Conservation (phyloP, 495 filamentous ascomycete species). For the Neurospora tetraspora region DNA sequence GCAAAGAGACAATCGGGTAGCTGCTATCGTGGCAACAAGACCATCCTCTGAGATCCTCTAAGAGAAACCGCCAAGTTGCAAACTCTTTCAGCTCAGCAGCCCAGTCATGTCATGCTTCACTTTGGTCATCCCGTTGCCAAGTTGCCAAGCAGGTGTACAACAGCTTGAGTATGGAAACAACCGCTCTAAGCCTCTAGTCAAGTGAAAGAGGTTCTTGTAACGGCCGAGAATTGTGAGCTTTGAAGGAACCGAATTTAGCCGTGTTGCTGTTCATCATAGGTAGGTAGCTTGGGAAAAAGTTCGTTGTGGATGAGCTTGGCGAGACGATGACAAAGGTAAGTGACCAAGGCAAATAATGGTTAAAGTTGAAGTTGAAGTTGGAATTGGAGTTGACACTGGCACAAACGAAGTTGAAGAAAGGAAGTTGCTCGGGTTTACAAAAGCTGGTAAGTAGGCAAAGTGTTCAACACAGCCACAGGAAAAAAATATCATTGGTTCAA, state of each 20-base stretch:
- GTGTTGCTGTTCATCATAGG: neutral
- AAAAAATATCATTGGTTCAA: neutral
- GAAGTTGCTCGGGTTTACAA: neutral
- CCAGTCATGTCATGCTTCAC: neutral
- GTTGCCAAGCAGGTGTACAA: neutral
- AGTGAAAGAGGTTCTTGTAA: neutral
- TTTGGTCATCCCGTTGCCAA: neutral
- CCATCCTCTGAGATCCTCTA: neutral
- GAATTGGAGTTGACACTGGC: neutral
- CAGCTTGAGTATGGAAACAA: neutral
- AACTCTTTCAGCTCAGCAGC: neutral
- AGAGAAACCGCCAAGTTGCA: neutral
- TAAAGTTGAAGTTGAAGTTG: neutral
- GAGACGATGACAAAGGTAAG: neutral
- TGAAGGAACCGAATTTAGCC: neutral
- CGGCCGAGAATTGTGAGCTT: neutral
- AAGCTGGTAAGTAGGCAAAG: neutral
- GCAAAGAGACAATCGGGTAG: neutral
- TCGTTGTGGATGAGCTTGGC: neutral
- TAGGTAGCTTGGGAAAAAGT: neutral
- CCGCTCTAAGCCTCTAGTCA: neutral
- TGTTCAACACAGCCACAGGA: neutral
- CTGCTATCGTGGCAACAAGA: neutral
- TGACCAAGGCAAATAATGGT: neutral
- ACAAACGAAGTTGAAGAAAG: neutral